phyloP scores from a whole-genome alignment of 306 rosid genomes.

The Delonix regia region DNA sequence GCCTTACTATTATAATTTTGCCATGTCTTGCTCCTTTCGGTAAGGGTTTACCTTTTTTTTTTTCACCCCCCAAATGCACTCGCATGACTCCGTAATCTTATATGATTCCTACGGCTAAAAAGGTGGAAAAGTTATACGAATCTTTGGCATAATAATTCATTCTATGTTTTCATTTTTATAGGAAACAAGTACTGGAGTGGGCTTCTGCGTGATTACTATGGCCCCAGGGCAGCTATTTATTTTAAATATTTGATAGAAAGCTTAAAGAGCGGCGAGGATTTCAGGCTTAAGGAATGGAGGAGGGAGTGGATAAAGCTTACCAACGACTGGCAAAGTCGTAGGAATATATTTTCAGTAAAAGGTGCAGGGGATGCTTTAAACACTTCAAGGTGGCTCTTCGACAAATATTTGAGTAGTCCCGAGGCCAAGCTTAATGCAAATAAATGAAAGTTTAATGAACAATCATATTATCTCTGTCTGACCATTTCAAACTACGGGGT shows the following conservation, averaged over 20 bases:
- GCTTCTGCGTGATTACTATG: conserved; percentile 75
- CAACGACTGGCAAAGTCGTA: conserved; percentile 77
- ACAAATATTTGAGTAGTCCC: conserved; percentile 54
- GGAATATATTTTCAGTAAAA: conserved; percentile 53
- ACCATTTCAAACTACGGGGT: neutral
- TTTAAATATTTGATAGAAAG: conserved; percentile 72
- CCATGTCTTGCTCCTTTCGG: neutral
- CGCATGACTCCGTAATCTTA: neutral
- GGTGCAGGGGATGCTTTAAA: conserved; percentile 65
- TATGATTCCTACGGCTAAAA: neutral
- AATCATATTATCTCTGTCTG: neutral
- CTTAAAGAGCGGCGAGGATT: conserved; percentile 50
- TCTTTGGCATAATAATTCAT: neutral
- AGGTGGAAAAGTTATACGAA: neutral
- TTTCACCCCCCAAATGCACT: neutral
- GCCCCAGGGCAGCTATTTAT: conserved; percentile 87
- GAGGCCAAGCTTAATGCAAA: conserved; percentile 26
- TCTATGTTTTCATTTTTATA: conserved; percentile 18
- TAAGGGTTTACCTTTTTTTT: neutral
- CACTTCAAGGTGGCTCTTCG: conserved; percentile 60
- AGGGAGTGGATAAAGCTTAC: conserved; percentile 89
- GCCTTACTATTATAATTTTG: neutral
- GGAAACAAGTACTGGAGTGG: conserved; percentile 97
- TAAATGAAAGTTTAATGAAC: conserved; percentile 24
- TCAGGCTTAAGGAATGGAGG: conserved; percentile 73